Base-by-base conservation (phyloP, 2,329 filamentous ascomycete genomes). In the Ambrosiella beaveri region DNA sequence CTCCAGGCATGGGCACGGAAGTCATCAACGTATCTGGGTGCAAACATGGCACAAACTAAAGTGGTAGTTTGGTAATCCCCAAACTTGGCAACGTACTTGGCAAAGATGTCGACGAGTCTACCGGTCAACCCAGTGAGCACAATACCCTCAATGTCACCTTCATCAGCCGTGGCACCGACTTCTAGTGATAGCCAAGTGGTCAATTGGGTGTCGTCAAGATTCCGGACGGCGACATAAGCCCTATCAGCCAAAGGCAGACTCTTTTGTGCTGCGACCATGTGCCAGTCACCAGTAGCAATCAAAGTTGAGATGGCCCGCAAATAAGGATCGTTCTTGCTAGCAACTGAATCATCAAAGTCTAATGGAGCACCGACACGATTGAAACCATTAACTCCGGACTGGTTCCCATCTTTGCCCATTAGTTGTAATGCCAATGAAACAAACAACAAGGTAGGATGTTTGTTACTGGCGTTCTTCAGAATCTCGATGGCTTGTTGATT, bases 11-110 rank as follows among this genome's bases (percentile, higher is more conserved):
- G 75, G 70, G 84, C 88, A 62, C 88, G 82, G 49, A 84, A 73
- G 67, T 93, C 88, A 68, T 85, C 79, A 63, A 91, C 82, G 68
- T 88, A 91, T 7, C 81, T 77, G 0, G 87, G 87, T 59, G 82
- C 80, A 63, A 84, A 85, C 67, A 86, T 82, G 11, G 84, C 84
- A 59, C 86, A 78, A 61, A 88, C 78, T 1, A 93, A 74, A 0
- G 86, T 84, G 1, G 86, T 85, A 1, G 86, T 89, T 70, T 94
- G 88, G 27, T 87, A 76, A 67, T 91, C 87, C 65, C 82, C 77
- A 67, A 85, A 88, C 63, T 84, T 85, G 64, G 83, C 76, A 51
- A 93, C 77, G 68, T 89, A 88, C 55, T 80, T 79, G 61, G 86
- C 84, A 61, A 91, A 79, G 15, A 93, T 79, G 66, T 89, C 84